Percentiles rank a stretch among this genome's conserved stretches.
Evolutionary conservation across 208 protist species (phyloP).

Genomic region (Phytomonas francai): DNA sequence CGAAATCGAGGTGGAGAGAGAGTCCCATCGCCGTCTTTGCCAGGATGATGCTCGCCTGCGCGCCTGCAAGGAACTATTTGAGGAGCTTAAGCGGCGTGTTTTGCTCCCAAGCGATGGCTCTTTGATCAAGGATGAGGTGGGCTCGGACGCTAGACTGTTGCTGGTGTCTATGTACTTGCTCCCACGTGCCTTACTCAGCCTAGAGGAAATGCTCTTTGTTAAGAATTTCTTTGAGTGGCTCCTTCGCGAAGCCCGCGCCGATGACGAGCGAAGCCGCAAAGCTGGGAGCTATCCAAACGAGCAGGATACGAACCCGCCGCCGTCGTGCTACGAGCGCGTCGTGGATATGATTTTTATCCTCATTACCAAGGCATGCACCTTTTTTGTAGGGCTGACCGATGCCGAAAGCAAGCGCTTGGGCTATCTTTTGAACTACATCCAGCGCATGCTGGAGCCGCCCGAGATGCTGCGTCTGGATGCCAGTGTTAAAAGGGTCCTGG

Average conservation of each 20-base stretch:
- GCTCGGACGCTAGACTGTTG: not conserved
- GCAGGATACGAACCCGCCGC: not conserved
- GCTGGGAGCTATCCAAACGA: not conserved
- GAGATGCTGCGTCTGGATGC: conserved; percentile 1
- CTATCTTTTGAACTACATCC: conserved; percentile 35
- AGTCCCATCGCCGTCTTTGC: no score
- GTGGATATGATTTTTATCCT: conserved; percentile 44
- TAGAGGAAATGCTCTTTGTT: conserved; percentile 59
- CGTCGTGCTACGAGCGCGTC: conserved; percentile 9
- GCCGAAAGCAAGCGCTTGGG: conserved; percentile 67
- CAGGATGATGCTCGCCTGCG: no score
- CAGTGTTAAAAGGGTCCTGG: not conserved
- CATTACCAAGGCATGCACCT: conserved; percentile 36
- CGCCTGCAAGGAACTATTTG: no score
- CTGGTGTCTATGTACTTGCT: conserved; percentile 48
- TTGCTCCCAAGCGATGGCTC: no score
- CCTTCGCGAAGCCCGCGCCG: conserved; percentile 13
- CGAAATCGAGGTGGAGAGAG: no score
- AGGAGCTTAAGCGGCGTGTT: no score
- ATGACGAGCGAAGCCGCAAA: not conserved
- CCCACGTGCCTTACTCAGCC: conserved; percentile 58
- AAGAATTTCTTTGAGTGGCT: conserved; percentile 48
- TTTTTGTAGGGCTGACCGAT: conserved; percentile 68
- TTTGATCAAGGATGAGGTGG: no score
- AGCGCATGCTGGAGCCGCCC: conserved; percentile 17